Evolutionary conservation across 148 eudicot genomes (phyloP), one percentile per base, ranked within the genome.

Genomic region (Arbutus unedo): DNA sequence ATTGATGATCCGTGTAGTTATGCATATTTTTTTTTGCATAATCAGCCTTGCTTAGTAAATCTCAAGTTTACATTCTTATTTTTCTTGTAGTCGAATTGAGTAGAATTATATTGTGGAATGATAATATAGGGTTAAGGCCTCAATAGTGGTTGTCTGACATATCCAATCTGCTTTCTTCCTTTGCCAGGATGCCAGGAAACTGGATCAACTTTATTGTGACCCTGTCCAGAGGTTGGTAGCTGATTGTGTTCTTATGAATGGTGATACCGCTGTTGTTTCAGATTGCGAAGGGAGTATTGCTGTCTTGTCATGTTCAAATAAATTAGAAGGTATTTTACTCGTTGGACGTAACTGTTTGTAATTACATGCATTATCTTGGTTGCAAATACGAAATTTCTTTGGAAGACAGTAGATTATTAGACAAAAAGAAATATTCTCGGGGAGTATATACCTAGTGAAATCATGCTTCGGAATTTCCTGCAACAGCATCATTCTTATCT

Each of bases 201-300:
- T 96, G 82, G 98, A 96, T 78, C 98, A 91, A 85, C 83, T 93
- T 74, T 91, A 91, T 75, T 88, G 94, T 91, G 98, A 96, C 84
- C 98, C 98, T 87, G 90, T 89, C 56, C 96, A 91, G 93, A 89
- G 98, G 88, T 89, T 94, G 87, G 95, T 92, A 53, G 96, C 98
- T 79, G 98, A 96, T 88, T 94, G 98, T 85, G 85, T 90, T 80
- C 98, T 96, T 82, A 89, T 93, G 84, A 91, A 94, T 86, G 88
- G 64, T 64, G 90, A 91, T 80, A 91, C 98, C n/a, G 96, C 96
- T 81, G 89, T 94, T 85, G 96, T 91, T 74, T 93, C 98, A 38
- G 98, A 94, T 87, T 96, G 98, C 81, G 91, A 91, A 86, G 98
- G 98, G 83, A 89, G 93, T 84, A 83, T 94, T 85, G 89, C 92